Base-by-base conservation (phyloP, 768 basidiomycete species). In the Lactifluus volemus region DNA sequence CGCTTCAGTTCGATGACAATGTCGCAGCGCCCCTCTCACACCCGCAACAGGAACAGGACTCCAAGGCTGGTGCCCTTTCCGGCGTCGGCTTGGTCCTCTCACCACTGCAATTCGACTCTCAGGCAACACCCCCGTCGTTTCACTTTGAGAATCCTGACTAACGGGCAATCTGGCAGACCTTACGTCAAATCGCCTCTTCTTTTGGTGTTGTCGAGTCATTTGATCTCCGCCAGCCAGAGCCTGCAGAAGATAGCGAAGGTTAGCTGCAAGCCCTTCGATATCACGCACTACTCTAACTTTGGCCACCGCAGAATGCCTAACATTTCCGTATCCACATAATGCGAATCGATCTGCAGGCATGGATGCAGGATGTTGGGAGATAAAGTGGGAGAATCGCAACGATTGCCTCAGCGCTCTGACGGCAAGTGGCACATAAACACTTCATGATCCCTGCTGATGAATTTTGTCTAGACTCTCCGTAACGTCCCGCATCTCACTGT, bases 351-450 rank as follows among this genome's bases (percentile, higher is more conserved):
- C 77, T 38, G 47, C 77, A 5, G 67, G 67, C 11, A 90, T 89
- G 88, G 81, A 84, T 55, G 63, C 67, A 1, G 72, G 77, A 5
- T 84, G 85, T 60, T 91, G 86, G 83, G 86, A 87, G 67, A 77
- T 90, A 44, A 92, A 91, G 68, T 92, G 87, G 86, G 76, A 79
- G 30, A 82, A 88, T 70, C 79, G 89, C 47, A 85, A 89, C 61
- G 84, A 92, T 65, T 87, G 85, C 61, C 79, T 89, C 45, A 81
- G 75, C 62, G 89, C 89, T 25, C 75, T 88, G 50, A 81, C 82
- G 80, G 89, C 88, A 69, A 58, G 75, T 70, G 17, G 51, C n/a
- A 17, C 34, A 21, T 34, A 25, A 11, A 47, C 45, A 47, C 10
- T 4, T 8, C 29, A 15, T 30, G 9, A 10, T 49, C 39, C 44